phyloP scores from a whole-genome alignment of 2,329 filamentous ascomycete species.

The Aureobasidium subglaciale region DNA sequence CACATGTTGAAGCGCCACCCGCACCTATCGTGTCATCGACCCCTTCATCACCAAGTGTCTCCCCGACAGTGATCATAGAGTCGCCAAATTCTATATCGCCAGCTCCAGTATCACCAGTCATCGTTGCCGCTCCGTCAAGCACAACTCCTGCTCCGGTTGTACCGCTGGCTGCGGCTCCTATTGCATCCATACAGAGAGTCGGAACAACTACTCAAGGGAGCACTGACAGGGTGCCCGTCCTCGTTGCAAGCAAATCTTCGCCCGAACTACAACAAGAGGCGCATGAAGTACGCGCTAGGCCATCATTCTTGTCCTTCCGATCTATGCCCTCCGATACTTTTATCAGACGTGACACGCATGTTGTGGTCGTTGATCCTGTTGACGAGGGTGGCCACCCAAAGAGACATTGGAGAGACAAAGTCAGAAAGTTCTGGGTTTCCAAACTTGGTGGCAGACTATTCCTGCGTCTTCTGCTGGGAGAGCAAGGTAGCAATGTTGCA shows the following conservation, averaged over 20 bases:
- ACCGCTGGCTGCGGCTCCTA: neutral
- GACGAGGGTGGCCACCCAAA: neutral
- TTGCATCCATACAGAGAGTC: neutral
- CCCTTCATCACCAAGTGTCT: neutral
- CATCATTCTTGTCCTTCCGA: constrained; percentile 1
- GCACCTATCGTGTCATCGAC: neutral
- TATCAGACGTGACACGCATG: neutral
- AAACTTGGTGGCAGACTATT: constrained; percentile 1
- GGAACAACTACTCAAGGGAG: neutral
- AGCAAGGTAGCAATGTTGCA: constrained; percentile 13
- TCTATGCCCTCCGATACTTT: neutral
- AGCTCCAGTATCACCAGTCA: neutral
- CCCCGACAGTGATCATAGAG: neutral
- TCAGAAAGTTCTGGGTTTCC: constrained; percentile 4
- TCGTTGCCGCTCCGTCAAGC: neutral
- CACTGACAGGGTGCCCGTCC: constrained; percentile 4
- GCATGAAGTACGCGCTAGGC: neutral
- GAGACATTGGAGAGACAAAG: constrained; percentile 3
- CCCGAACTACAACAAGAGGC: neutral
- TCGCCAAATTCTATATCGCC: neutral
- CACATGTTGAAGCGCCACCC: neutral
- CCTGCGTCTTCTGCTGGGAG: constrained; percentile 1
- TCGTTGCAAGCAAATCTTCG: neutral
- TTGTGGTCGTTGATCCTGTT: constrained; percentile 5
- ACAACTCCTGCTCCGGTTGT: neutral